Evolutionary conservation across 106 monocot genomes (phyloP).

Genomic region (Platanthera zijinensis): DNA sequence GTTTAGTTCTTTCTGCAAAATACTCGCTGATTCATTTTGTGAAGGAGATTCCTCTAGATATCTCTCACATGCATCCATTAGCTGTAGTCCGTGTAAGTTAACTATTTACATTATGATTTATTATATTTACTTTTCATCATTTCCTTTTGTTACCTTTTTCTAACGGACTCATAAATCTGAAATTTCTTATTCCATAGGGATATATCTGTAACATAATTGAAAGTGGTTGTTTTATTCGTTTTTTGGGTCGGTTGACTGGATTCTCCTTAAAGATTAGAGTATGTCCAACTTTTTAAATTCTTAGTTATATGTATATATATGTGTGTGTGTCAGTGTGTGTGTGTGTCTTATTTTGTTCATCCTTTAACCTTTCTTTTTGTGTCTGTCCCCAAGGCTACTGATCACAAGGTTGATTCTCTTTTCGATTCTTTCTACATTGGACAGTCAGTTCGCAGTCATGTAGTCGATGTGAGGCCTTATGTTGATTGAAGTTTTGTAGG

Average conservation of each 20-base stretch:
- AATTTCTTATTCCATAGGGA: conserved; percentile 35
- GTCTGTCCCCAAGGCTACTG: conserved; percentile 39
- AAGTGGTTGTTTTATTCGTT: conserved; percentile 87
- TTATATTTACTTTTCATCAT: background rate
- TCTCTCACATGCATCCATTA: conserved; percentile 35
- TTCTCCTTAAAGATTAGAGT: conserved; percentile 74
- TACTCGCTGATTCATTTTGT: conserved; percentile 56
- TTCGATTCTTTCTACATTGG: conserved; percentile 73
- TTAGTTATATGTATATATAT: background rate
- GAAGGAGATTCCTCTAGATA: conserved; percentile 53
- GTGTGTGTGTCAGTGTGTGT: background rate
- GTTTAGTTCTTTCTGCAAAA: conserved; percentile 86
- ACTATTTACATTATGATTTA: background rate
- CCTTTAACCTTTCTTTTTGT: conserved; percentile 16
- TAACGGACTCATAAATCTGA: background rate
- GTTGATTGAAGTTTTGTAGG: background rate
- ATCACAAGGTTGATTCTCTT: conserved; percentile 36
- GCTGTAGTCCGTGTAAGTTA: conserved; percentile 57
- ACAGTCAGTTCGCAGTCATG: conserved; percentile 81
- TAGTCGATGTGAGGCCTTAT: conserved; percentile 52
- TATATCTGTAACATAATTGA: conserved; percentile 91
- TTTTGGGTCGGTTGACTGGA: conserved; percentile 88
- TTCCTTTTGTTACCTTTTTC: background rate
- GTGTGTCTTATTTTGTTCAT: conserved; percentile 3
- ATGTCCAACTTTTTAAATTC: conserved; percentile 10